Evolutionary conservation across 768 basidiomycete genomes (phyloP), one percentile per base, ranked within the genome.

Genomic region (Kwoniella europaea): DNA sequence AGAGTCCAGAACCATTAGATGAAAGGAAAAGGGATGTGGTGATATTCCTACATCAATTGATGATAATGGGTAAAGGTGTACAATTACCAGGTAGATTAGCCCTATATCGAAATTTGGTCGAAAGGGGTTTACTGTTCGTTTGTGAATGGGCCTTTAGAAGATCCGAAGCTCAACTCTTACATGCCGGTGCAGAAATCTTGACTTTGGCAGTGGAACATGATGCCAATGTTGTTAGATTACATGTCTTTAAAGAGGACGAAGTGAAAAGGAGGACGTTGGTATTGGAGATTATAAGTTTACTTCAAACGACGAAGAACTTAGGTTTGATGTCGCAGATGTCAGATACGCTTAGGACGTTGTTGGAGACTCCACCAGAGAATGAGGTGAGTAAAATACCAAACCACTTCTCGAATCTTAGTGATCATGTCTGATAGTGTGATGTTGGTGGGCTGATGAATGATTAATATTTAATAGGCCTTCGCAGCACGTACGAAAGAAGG

Each of bases 21-120:
- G 74, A 79, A 44, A 68, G 67, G 90, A 71, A 88, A 44, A 62
- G 89, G 43, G 91, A 95, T 76, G 91, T 94, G 29, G 88, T 98
- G 58, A 84, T 91, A 55, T 90, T 99, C 72, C 86, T 99, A 57
- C 94, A 97, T 77, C 94, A 98, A 74, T 88, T 98, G 10, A 92
- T 92, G 78, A 87, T 90, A 67, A 95, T 99, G 92, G 94, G 92
- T 69, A 99, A 98, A 87, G 94, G 94, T 79, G 91, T 98, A 10
- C 96, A 98, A 81, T 87, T 97, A 18, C 90, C 91, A 16, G 88
- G 91, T 16, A 91, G 97, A 46, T 87, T 95, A 82, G 86, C 88
- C 2, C 88, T 98, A 10, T 98, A 96, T 85, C 90, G 93, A 59
- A 87, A 89, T 9, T 88, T 98, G 24, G 89, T 95, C 62, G 94